Conservation (phyloP, 2,329 filamentous ascomycete species). For the Cladosporium colombiae region DNA sequence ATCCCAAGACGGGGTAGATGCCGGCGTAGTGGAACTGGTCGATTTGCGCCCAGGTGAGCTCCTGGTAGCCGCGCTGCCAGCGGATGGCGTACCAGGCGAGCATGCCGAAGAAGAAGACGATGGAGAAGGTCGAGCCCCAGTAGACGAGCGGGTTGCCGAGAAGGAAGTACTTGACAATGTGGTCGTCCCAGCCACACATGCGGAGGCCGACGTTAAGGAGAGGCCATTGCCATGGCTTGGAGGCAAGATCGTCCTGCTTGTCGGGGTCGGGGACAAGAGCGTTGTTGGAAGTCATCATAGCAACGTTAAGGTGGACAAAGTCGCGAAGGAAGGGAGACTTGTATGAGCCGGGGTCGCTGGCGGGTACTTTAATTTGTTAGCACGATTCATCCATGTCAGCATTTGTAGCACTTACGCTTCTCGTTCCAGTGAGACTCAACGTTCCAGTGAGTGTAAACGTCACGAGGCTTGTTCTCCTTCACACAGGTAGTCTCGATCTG, state of each 20-base stretch:
- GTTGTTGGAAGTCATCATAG: conserved; percentile 99
- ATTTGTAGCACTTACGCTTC: conserved; percentile 65
- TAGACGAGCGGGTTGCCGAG: conserved; percentile 96
- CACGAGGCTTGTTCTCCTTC: conserved; percentile 87
- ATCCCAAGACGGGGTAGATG: conserved; percentile 86
- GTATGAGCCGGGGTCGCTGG: conserved; percentile 85
- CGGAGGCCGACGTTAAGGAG: conserved; percentile 91
- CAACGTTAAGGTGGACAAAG: conserved; percentile 96
- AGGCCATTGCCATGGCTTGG: conserved; percentile 98
- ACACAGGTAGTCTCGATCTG: conserved; percentile 97
- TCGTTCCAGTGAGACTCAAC: conserved; percentile 94
- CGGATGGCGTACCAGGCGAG: conserved; percentile 83
- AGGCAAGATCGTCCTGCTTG: conserved; percentile 97
- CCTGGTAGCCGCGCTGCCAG: conserved; percentile 92
- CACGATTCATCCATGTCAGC: background rate
- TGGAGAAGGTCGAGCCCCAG: conserved; percentile 83
- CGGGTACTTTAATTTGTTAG: conserved; percentile 63
- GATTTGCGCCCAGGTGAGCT: conserved; percentile 76
- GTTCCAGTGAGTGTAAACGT: conserved; percentile 98
- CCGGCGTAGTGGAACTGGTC: conserved; percentile 95
- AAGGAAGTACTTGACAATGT: conserved; percentile 95
- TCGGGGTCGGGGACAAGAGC: conserved; percentile 95
- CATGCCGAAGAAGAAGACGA: conserved; percentile 71
- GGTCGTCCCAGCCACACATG: conserved; percentile 98
- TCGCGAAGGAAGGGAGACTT: conserved; percentile 97